A percentile compares a stretch with the other conserved stretches of the same genome.
phyloP scores from a whole-genome alignment of 23 red algal genomes.

The Pyropia yezoensis region DNA sequence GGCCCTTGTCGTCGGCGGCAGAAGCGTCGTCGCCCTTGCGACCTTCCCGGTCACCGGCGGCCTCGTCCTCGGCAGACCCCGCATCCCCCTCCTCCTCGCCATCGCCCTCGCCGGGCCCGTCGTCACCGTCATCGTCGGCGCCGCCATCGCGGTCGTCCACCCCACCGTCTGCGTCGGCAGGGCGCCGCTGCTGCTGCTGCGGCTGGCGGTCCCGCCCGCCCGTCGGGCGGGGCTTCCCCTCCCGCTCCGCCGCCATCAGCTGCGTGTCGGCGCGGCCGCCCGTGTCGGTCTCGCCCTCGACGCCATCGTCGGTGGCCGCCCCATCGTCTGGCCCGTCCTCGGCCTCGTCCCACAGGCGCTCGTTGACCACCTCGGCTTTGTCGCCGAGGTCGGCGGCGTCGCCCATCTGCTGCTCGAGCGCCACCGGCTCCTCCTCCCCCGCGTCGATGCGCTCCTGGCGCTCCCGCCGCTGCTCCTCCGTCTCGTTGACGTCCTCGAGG shows the following conservation, averaged over 20 bases:
- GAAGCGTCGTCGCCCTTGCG: neutral
- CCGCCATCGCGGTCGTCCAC: neutral
- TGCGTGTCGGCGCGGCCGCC: neutral
- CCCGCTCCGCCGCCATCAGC: slow-evolving; percentile 1
- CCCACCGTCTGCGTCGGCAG: too few species aligned
- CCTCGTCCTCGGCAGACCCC: neutral
- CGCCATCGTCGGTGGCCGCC: neutral
- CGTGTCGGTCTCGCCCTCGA: slow-evolving; percentile 3
- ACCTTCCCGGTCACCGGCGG: neutral
- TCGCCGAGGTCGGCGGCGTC: slow-evolving; percentile 20
- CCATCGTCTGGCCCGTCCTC: slow-evolving; percentile 5
- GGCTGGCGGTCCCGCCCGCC: too few species aligned
- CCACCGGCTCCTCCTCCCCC: neutral
- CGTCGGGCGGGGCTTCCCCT: neutral
- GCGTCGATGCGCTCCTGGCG: slow-evolving; percentile 6
- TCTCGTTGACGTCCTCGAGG: slow-evolving; percentile 28
- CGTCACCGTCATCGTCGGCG: neutral
- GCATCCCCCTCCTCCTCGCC: slow-evolving; percentile 6
- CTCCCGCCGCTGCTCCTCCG: slow-evolving; percentile 9
- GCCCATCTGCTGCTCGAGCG: slow-evolving; percentile 42
- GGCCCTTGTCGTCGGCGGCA: neutral
- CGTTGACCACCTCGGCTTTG: slow-evolving; percentile 23
- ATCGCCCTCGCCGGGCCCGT: slow-evolving; percentile 3
- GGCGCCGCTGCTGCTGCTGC: too few species aligned
- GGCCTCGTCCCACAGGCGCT: slow-evolving; percentile 43